Evolutionary conservation across 2,329 filamentous ascomycete species (phyloP).

Genomic region (Coniochaeta hoffmannii): DNA sequence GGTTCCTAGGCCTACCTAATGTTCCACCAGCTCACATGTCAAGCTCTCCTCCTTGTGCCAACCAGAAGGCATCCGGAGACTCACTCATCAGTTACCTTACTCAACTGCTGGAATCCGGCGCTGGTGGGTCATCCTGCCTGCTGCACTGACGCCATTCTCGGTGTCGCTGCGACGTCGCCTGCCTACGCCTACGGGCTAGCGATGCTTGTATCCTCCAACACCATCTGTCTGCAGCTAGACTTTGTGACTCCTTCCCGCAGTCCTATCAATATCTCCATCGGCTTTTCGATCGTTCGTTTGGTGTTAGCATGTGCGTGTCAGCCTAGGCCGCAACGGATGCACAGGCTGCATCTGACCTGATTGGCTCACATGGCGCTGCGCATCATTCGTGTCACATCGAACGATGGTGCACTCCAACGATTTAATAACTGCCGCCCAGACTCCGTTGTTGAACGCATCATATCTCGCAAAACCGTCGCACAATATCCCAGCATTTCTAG

Average conservation of each 20-base stretch:
- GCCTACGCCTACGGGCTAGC: background rate
- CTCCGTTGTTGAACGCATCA: background rate
- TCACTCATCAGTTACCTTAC: too few species aligned
- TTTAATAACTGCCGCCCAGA: background rate
- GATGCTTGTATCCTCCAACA: background rate
- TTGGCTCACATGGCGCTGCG: background rate
- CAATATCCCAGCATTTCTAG: background rate
- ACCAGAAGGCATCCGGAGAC: too few species aligned
- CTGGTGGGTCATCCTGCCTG: background rate
- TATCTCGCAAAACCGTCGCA: background rate
- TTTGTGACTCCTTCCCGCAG: background rate
- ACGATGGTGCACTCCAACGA: background rate
- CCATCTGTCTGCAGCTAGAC: background rate
- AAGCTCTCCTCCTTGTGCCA: too few species aligned
- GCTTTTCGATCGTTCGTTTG: background rate
- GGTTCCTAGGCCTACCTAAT: too few species aligned
- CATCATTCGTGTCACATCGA: background rate
- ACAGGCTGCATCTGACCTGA: background rate
- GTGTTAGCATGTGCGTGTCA: background rate
- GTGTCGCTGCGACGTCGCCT: background rate
- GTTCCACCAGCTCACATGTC: too few species aligned
- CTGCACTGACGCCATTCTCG: background rate
- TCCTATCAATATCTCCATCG: background rate
- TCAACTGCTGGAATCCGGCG: background rate
- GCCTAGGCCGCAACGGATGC: slow-evolving; percentile 1